Evolutionary conservation across 2,329 filamentous ascomycete genomes (phyloP).

Genomic region (Phoma sp.): DNA sequence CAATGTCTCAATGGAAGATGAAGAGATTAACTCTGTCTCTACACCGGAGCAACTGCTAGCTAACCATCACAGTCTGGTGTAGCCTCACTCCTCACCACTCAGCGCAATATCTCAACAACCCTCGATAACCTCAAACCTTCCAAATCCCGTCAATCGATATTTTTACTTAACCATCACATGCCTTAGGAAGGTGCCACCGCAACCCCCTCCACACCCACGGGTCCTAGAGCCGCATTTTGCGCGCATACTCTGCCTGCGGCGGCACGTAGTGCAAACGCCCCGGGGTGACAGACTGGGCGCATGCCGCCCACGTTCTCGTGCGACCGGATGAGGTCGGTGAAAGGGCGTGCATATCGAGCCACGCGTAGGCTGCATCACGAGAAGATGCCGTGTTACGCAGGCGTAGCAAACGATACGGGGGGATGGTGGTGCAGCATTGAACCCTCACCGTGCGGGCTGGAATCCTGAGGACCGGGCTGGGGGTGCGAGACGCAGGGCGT

Average conservation of each 20-base stretch:
- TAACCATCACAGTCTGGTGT: no score
- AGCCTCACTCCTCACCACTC: no score
- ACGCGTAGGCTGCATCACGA: neutral
- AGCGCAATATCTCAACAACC: neutral
- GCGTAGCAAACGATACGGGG: neutral
- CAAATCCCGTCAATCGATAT: neutral
- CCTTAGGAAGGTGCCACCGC: constrained; percentile 3
- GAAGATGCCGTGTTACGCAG: neutral
- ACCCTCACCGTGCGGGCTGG: neutral
- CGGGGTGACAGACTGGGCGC: neutral
- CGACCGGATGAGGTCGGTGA: neutral
- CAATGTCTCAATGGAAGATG: no score
- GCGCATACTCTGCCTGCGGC: constrained; percentile 6
- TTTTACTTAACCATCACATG: neutral
- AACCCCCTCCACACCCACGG: constrained; percentile 1
- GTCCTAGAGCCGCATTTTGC: constrained; percentile 12
- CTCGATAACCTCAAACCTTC: neutral
- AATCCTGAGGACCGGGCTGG: constrained; percentile 7
- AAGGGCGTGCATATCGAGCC: no score
- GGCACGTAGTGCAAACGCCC: constrained; percentile 5
- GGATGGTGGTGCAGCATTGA: constrained; percentile 2
- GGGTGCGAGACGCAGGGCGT: constrained; percentile 7
- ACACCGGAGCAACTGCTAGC: no score
- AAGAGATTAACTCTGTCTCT: no score
- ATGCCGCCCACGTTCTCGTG: constrained; percentile 8